Percentiles rank a stretch among this genome's conserved stretches.
phyloP scores from a whole-genome alignment of 805 yeast species.

The Candida ficus region DNA sequence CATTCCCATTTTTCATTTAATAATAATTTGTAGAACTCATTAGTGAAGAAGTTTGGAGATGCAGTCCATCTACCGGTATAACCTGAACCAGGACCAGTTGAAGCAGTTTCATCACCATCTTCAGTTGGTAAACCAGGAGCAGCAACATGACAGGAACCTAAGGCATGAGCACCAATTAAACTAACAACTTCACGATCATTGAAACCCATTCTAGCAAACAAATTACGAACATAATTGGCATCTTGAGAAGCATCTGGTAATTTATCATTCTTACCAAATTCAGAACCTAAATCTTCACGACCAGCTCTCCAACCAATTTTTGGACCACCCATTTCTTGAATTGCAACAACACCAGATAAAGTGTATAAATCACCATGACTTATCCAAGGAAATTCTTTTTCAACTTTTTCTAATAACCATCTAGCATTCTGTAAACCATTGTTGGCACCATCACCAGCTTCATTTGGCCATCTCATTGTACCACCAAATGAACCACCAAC shows the following conservation, averaged over 20 bases:
- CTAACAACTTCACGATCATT: slow-evolving; percentile 70
- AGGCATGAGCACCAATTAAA: slow-evolving; percentile 68
- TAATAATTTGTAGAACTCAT: slow-evolving; percentile 63
- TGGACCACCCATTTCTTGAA: slow-evolving; percentile 79
- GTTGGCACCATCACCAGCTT: slow-evolving; percentile 48
- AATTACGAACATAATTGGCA: slow-evolving; percentile 56
- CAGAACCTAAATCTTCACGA: slow-evolving; percentile 52
- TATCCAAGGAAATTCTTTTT: slow-evolving; percentile 60
- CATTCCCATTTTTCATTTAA: slow-evolving; percentile 48
- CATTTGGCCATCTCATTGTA: slow-evolving; percentile 52
- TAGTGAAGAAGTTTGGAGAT: slow-evolving; percentile 66
- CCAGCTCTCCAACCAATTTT: slow-evolving; percentile 81
- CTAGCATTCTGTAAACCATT: slow-evolving; percentile 47
- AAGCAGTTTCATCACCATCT: slow-evolving; percentile 12
- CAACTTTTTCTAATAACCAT: slow-evolving; percentile 49
- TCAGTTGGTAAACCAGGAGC: slow-evolving; percentile 23
- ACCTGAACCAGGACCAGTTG: slow-evolving; percentile 48
- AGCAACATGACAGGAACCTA: slow-evolving; percentile 68
- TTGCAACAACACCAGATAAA: slow-evolving; percentile 70
- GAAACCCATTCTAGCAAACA: slow-evolving; percentile 63
- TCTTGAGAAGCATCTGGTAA: slow-evolving; percentile 71
- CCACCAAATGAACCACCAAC: slow-evolving; percentile 71
- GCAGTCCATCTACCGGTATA: slow-evolving; percentile 91
- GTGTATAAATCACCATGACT: slow-evolving; percentile 79
- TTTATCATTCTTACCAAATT: slow-evolving; percentile 57